These are phyloP conservation scores for Ophiocordyceps camponoti-rufipedis DNA, from an alignment of 2,329 filamentous ascomycete species.

Conservation along the genomic window DNA sequence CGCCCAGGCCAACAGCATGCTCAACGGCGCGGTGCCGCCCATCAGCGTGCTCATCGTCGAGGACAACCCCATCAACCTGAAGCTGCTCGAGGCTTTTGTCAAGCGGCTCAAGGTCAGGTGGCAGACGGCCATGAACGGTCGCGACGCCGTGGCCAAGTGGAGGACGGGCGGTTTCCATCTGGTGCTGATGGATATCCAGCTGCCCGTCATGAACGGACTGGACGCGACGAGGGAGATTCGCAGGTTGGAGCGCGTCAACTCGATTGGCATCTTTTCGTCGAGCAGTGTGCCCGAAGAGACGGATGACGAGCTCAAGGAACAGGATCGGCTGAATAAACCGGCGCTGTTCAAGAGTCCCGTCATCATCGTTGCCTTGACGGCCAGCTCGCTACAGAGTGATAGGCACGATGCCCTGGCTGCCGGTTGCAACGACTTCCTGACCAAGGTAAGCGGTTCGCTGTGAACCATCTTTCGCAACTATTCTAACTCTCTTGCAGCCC, in stretches of 20 bases:
- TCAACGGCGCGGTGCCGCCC: constrained; percentile 73
- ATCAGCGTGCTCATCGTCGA: constrained; percentile 97
- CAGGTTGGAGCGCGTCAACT: constrained; percentile 73
- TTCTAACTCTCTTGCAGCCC: constrained; percentile 36
- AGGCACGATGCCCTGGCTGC: constrained; percentile 86
- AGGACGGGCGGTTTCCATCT: constrained; percentile 81
- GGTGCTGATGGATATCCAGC: constrained; percentile 95
- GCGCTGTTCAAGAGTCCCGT: constrained; percentile 85
- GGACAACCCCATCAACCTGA: constrained; percentile 95
- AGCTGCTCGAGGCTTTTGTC: constrained; percentile 86
- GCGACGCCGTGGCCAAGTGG: constrained; percentile 89
- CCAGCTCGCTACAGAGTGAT: constrained; percentile 86
- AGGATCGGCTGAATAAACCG: constrained; percentile 50
- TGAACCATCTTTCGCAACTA: neutral
- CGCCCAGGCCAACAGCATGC: constrained; percentile 32
- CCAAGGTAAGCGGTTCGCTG: constrained; percentile 47
- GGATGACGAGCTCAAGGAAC: constrained; percentile 30
- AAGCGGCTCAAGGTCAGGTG: constrained; percentile 89
- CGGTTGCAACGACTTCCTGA: constrained; percentile 95
- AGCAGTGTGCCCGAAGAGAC: constrained; percentile 31
- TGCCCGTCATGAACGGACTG: constrained; percentile 90
- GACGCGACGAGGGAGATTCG: constrained; percentile 92
- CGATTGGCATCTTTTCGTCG: constrained; percentile 73
- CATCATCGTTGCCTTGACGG: constrained; percentile 92
- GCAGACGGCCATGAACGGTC: constrained; percentile 93